These are phyloP conservation scores for Wallacemonas sp. DNA, from an alignment of 208 protist genomes.

Conservation along the genomic window DNA sequence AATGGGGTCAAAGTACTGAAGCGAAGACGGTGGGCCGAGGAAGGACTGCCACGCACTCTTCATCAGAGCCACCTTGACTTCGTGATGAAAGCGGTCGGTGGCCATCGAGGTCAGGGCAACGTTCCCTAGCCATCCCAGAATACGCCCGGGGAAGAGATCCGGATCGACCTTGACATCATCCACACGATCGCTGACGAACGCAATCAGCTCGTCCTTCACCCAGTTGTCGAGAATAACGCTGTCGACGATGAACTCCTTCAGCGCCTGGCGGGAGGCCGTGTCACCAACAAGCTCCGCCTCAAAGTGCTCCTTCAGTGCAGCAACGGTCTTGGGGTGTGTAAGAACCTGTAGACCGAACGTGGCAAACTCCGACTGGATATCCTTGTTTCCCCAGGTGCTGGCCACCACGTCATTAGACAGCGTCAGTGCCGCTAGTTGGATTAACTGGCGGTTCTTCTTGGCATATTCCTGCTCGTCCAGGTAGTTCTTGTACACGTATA, in stretches of 20 bases:
- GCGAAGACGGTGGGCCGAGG: constrained; percentile 40
- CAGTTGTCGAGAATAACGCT: constrained; percentile 76
- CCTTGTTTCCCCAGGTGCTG: constrained; percentile 46
- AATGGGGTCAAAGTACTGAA: constrained; percentile 21
- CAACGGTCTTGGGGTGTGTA: constrained; percentile 39
- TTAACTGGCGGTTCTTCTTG: constrained; percentile 50
- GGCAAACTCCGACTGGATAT: constrained; percentile 42
- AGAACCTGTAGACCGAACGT: constrained; percentile 57
- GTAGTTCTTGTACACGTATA: constrained; percentile 44
- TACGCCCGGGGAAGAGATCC: constrained; percentile 44
- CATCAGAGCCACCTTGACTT: constrained; percentile 21
- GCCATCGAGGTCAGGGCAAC: constrained; percentile 39
- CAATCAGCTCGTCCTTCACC: constrained; percentile 84
- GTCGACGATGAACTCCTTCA: constrained; percentile 68
- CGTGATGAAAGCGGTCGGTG: constrained; percentile 32
- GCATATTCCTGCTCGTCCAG: neutral
- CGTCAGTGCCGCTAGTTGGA: constrained; percentile 69
- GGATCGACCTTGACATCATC: constrained; percentile 50
- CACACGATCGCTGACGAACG: constrained; percentile 44
- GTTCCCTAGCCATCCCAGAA: constrained; percentile 44
- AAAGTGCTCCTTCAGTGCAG: constrained; percentile 54
- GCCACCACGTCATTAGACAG: constrained; percentile 71
- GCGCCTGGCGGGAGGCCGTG: constrained; percentile 32
- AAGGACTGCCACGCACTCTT: constrained; percentile 47
- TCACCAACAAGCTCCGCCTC: constrained; percentile 55